These are phyloP conservation scores for Penicillium manginii DNA, from an alignment of 495 filamentous ascomycete genomes.

Conservation along the genomic window DNA sequence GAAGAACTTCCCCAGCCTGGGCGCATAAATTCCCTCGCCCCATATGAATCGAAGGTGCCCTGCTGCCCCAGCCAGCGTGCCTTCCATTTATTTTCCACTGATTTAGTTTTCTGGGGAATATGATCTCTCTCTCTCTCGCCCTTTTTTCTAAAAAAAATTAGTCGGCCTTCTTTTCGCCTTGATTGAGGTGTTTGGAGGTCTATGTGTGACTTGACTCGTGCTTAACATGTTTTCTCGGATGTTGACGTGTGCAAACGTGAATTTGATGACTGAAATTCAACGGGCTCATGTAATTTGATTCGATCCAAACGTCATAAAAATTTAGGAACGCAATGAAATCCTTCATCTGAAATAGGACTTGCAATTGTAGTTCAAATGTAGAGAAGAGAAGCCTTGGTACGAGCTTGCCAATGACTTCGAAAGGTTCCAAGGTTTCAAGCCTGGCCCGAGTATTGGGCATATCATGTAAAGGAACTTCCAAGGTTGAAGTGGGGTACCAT, in stretches of 20 bases:
- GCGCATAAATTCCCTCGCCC: constrained; percentile 38
- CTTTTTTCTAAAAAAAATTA: constrained; percentile 13
- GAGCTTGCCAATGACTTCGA: too few relatives aligned
- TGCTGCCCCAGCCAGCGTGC: constrained; percentile 6
- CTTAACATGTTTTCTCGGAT: constrained; percentile 28
- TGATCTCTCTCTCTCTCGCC: constrained; percentile 1
- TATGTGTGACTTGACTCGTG: constrained; percentile 24
- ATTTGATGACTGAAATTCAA: constrained; percentile 38
- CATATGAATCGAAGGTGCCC: background rate
- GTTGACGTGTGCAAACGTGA: constrained; percentile 34
- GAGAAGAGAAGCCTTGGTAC: background rate
- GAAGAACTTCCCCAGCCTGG: constrained; percentile 57
- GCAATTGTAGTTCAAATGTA: background rate
- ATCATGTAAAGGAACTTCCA: too few relatives aligned
- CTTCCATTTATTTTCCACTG: background rate
- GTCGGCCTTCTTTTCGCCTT: constrained; percentile 10
- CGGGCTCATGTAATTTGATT: constrained; percentile 43
- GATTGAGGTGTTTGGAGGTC: background rate
- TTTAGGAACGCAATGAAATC: constrained; percentile 28
- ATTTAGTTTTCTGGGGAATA: constrained; percentile 1
- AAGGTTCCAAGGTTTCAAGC: background rate
- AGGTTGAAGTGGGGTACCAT: too few relatives aligned
- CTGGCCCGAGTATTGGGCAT: too few relatives aligned
- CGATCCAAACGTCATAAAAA: constrained; percentile 40
- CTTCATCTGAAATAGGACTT: constrained; percentile 7